Evolutionary conservation across 169 alveolate species (phyloP).

Genomic region (Pseudocohnilembus persalinus): DNA sequence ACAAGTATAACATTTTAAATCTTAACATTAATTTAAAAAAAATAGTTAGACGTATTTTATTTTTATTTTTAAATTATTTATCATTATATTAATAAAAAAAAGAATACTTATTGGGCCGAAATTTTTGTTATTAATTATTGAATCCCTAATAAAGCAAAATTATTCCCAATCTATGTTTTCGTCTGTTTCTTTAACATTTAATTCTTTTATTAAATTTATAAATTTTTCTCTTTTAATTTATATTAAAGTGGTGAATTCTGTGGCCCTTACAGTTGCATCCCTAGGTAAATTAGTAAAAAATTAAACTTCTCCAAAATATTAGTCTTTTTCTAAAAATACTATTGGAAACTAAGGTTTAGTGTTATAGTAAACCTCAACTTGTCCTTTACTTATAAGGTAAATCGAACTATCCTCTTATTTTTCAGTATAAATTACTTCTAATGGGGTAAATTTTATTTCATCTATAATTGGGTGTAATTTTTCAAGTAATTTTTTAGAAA

Average conservation of each 20-base stretch:
- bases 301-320: conserved; percentile 69
- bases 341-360: neutral
- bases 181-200: no score
- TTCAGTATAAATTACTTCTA: conserved; percentile 18
- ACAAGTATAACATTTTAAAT: neutral
- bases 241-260: conserved; percentile 50
- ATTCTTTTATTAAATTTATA: neutral
- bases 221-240: conserved; percentile 32
- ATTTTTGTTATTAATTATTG: neutral
- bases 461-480: conserved; percentile 4
- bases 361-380: conserved; percentile 3
- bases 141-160: neutral
- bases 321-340: conserved; percentile 45
- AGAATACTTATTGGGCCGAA: neutral
- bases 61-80: no score
- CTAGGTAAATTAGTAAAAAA: conserved; percentile 50
- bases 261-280: conserved; percentile 47
- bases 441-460: conserved; percentile 33
- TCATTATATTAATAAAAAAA: neutral
- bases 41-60: no score
- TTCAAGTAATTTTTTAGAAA: neutral
- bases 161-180: neutral
- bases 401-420: conserved; percentile 2
- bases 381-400: conserved; percentile 26
- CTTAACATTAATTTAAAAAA: neutral